A percentile compares a stretch with the other conserved stretches of the same genome.
Conservation (phyloP, 2,329 filamentous ascomycete species). For the Davidsoniella australis region DNA sequence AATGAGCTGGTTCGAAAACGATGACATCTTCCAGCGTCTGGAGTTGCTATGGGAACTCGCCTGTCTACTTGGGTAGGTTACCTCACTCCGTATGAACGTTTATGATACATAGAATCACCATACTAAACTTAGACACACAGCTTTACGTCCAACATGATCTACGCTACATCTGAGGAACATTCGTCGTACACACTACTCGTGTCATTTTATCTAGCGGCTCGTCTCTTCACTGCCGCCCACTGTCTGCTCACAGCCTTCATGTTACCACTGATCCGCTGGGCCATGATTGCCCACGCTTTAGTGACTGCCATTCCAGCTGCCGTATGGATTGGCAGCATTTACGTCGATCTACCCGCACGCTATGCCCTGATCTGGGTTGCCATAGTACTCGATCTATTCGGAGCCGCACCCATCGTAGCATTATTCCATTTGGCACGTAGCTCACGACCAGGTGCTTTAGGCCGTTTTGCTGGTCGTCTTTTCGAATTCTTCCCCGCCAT, state of each 20-base stretch:
- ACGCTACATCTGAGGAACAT: slow-evolving; percentile 30
- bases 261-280: slow-evolving; percentile 37
- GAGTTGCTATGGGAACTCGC: slow-evolving; percentile 43
- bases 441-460: neutral
- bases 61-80: slow-evolving; percentile 36
- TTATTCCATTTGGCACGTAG: too few species aligned
- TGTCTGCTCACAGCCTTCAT: slow-evolving; percentile 27
- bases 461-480: slow-evolving; percentile 16
- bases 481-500: slow-evolving; percentile 45
- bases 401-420: neutral
- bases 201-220: slow-evolving; percentile 41
- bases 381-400: neutral
- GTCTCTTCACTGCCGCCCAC: slow-evolving; percentile 35
- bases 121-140: slow-evolving; percentile 14
- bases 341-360: slow-evolving; percentile 35
- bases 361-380: slow-evolving; percentile 21
- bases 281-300: slow-evolving; percentile 33
- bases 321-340: slow-evolving; percentile 43
- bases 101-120: slow-evolving; percentile 1
- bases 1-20: slow-evolving; percentile 44
- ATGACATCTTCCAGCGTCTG: slow-evolving; percentile 41
- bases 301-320: slow-evolving; percentile 29
- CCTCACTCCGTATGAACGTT: neutral
- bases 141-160: slow-evolving; percentile 45
- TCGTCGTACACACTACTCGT: slow-evolving; percentile 37